Evolutionary conservation across 176 grass and related monocot species (phyloP), one percentile per base, ranked within the genome.

Genomic region (Musa itinerans): DNA sequence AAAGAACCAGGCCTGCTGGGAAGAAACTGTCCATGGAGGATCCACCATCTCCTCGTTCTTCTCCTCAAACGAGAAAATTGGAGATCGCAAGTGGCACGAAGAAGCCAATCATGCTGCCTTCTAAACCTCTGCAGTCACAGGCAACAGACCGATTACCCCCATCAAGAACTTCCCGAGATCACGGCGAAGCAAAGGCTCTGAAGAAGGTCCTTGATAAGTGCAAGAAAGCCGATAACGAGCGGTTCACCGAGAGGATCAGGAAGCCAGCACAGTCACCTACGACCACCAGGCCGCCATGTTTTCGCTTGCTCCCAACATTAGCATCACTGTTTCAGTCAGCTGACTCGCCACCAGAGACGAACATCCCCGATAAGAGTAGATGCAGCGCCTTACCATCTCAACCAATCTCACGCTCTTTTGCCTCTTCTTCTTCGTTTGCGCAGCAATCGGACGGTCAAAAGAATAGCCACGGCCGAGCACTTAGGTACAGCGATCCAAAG

Each of bases 401-500:
- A 13, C 22, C 63, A 65, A 10, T 20, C 63, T 4, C 34, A 43
- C 4, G 34, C 34, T 43, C 34, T 43, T 43, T 43, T 6, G 4
- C 34, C 34, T 43, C 34, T 43, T 43, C 34, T 43, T 43, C 34
- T 43, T 43, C 34, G 34, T 43, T 6, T 43, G 34, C 34, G 34
- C 34, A 43, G 34, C 34, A 5, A 43, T 43, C 34, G 34, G 34
- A 5, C 34, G 4, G 34, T 43, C 34, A 43, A 43, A 43, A 43
- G 34, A 43, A 43, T 43, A 43, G 4, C 26, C 24, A 0, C 48
- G 68, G 25, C 63, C 55, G 16, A 49, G 68, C 17, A 20, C 25
- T 50, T 48, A 70, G 34, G 64, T 10, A 66, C 11, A 34, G 87
- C 53, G 81, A 98, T 79, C 80, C 88, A 0, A 87, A 91, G 69